Base-by-base conservation (phyloP, 345 rosid genomes). In the Kandelia obovata region DNA sequence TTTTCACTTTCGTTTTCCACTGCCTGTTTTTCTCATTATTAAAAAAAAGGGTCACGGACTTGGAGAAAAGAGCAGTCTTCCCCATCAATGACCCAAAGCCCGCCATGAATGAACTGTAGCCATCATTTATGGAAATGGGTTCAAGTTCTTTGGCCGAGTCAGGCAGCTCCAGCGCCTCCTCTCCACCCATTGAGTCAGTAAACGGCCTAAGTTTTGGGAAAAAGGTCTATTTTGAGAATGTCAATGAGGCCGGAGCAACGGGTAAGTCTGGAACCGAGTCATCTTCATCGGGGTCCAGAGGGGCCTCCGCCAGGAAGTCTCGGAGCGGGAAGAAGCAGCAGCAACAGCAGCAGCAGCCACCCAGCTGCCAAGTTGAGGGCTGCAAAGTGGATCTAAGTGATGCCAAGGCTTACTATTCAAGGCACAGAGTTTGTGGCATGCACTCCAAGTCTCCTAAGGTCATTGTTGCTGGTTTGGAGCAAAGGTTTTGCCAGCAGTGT, bases 401-500 rank as follows among this genome's bases (percentile, higher is more conserved):
- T 74, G 92, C 87, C 37, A 93, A 93, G 75, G 85, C 94, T 76
- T 93, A 93, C 77, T 91, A 93, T 85, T 87, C 92, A 1, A 88
- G 96, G 76, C 99, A 95, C 59, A 92, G 87, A 76, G 99, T 95
- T 53, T 95, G 99, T 75, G 81, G 86, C 51, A 73, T 83, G 79
- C 97, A 95, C 71, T 92, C 97, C 19, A 95, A 95, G 81, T 79
- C 96, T 64, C 79, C 96, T 9, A 85, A 65, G 64, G 99, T 88
- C 77, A 74, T 82, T 76, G 99, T 95, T 53, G 82, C 80, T 67
- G 97, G 96, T 70, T 79, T 89, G 57, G 83, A 87, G 77, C 97
- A 95, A 83, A 86, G 99, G 78, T 93, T 93, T 78, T 93, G 98
- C 82, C 98, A 95, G 77, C 99, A 95, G 84, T 95, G 99, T 65